Evolutionary conservation across 306 rosid species (phyloP).

Genomic region (Astragalus glycyphyllos): DNA sequence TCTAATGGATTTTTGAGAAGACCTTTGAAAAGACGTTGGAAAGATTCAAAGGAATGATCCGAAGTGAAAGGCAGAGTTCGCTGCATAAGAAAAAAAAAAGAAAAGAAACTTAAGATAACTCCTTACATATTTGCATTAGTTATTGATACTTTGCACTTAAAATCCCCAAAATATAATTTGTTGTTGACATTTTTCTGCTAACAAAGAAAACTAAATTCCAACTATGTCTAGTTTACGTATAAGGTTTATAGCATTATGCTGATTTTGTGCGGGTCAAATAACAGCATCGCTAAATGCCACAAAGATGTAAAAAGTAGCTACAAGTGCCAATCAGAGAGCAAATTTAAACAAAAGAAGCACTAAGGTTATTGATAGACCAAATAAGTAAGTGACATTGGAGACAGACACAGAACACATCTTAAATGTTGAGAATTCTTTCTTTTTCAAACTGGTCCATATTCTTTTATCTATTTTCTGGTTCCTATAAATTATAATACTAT

Average conservation of each 20-base stretch:
- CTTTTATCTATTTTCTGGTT: too few species aligned
- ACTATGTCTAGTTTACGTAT: constrained; percentile 22
- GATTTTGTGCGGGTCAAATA: neutral
- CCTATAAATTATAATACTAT: too few species aligned
- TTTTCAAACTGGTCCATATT: too few species aligned
- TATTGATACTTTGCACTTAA: neutral
- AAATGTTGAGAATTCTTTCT: too few species aligned
- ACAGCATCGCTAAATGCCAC: constrained; percentile 21
- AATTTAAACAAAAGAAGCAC: neutral
- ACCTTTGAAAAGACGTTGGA: constrained; percentile 67
- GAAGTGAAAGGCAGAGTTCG: constrained; percentile 57
- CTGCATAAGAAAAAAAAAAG: constrained; percentile 57
- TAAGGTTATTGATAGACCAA: neutral
- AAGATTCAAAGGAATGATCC: constrained; percentile 83
- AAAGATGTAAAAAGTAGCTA: constrained; percentile 5
- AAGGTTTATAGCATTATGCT: neutral
- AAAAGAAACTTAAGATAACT: constrained; percentile 41
- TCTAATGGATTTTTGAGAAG: constrained; percentile 68
- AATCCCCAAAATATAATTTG: too few species aligned
- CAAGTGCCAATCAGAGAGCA: neutral
- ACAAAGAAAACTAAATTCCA: constrained; percentile 7
- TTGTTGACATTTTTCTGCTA: neutral
- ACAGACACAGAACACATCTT: too few species aligned
- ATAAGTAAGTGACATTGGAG: too few species aligned
- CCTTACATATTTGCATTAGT: constrained; percentile 23